These are phyloP conservation scores for Nakazawaea laoshanensis DNA, from an alignment of 805 yeast genomes.

Conservation along the genomic window DNA sequence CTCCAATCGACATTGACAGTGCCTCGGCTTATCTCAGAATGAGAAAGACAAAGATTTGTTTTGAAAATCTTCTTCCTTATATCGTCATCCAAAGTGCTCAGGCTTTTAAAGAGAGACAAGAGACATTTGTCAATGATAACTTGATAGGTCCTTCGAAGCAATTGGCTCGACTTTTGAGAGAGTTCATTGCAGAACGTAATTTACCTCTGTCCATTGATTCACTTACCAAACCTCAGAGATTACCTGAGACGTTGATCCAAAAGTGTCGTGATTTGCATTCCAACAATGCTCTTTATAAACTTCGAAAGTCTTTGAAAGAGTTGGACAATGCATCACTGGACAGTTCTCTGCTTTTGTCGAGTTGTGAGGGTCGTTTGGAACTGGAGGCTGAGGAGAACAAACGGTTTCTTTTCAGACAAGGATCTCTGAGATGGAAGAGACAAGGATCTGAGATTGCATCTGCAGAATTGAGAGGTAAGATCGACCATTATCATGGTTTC, in stretches of 20 bases:
- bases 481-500: conserved; percentile 38
- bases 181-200: conserved; percentile 36
- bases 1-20: conserved; percentile 26
- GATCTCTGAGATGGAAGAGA: conserved; percentile 48
- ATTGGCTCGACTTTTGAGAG: conserved; percentile 34
- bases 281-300: conserved; percentile 39
- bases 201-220: conserved; percentile 59
- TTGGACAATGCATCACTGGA: conserved; percentile 33
- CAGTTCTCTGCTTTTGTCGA: conserved; percentile 32
- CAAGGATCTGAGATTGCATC: conserved; percentile 36
- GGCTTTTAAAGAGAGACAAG: conserved; percentile 61
- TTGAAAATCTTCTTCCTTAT: conserved; percentile 60
- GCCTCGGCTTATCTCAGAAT: conserved; percentile 19
- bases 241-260: conserved; percentile 50
- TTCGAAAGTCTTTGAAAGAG: conserved; percentile 36
- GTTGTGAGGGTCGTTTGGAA: conserved; percentile 35
- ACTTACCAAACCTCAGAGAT: conserved; percentile 42
- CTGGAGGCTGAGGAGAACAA: conserved; percentile 52
- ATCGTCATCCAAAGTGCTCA: conserved; percentile 55
- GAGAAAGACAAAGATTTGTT: conserved; percentile 26
- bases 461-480: conserved; percentile 26
- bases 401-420: conserved; percentile 39
- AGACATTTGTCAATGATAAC: conserved; percentile 37
- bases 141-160: conserved; percentile 37
- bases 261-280: conserved; percentile 46